A percentile compares a stretch with the other conserved stretches of the same genome.
phyloP scores from a whole-genome alignment of 129 eudicot species.

The Lactuca saligna region DNA sequence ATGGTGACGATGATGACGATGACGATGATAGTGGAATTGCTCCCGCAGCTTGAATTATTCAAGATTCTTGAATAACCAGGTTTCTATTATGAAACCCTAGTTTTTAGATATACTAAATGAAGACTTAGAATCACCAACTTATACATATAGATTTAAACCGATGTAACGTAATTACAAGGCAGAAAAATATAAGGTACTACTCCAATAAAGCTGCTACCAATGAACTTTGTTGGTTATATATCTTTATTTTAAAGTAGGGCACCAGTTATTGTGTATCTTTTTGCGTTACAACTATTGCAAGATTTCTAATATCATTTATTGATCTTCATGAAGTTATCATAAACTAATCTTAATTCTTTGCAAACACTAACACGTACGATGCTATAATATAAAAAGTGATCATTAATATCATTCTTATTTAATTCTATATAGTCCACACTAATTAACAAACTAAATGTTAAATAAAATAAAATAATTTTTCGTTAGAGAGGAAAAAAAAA shows the following conservation, averaged over 20 bases:
- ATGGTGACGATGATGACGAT: slow-evolving; percentile 34
- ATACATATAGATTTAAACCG: slow-evolving; percentile 15
- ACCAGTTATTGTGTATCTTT: slow-evolving; percentile 6
- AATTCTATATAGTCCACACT: too few relatives aligned
- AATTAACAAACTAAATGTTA: background rate
- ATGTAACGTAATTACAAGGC: slow-evolving; percentile 11
- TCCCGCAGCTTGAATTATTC: slow-evolving; percentile 30
- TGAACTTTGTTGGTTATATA: background rate
- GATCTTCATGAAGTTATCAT: background rate
- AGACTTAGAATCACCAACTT: slow-evolving; percentile 20
- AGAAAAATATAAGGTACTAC: slow-evolving; percentile 12
- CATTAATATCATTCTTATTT: background rate
- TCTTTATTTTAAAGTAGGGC: slow-evolving; percentile 2
- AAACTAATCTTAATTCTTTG: too few relatives aligned
- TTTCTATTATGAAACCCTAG: slow-evolving; percentile 21
- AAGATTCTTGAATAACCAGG: slow-evolving; percentile 16
- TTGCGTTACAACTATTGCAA: background rate
- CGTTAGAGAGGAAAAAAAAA: background rate
- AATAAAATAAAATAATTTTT: too few relatives aligned
- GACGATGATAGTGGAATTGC: slow-evolving; percentile 38
- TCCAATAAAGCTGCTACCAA: slow-evolving; percentile 28
- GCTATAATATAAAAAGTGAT: too few relatives aligned
- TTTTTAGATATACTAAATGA: slow-evolving; percentile 27
- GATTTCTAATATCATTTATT: background rate
- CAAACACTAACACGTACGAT: too few relatives aligned